Percentiles rank a stretch among this genome's conserved stretches.
phyloP scores from a whole-genome alignment of 2,329 filamentous ascomycete genomes.

The Whalleya microplaca region DNA sequence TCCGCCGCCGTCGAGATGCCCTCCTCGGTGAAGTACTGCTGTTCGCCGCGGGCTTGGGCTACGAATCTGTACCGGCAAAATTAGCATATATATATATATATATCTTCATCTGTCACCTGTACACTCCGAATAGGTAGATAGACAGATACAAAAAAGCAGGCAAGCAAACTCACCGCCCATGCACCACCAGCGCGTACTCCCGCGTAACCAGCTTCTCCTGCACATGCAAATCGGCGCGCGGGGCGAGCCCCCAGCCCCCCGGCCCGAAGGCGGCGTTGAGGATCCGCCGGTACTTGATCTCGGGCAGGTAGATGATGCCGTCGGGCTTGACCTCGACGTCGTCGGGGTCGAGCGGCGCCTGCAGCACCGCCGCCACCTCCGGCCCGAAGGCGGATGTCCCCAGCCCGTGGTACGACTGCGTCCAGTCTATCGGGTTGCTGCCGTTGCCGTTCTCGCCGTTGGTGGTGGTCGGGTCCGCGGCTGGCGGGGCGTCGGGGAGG shows the following conservation, averaged over 20 bases:
- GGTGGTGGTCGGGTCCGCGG: neutral
- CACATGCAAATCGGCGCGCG: conserved; percentile 81
- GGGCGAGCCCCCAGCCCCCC: conserved; percentile 93
- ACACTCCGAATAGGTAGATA: neutral
- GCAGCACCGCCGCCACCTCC: conserved; percentile 70
- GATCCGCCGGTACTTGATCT: conserved; percentile 96
- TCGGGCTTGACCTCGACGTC: conserved; percentile 98
- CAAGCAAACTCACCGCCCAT: conserved; percentile 71
- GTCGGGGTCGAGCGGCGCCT: conserved; percentile 65
- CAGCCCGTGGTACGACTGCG: conserved; percentile 80
- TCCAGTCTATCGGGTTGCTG: conserved; percentile 68
- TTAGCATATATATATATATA: conserved; percentile 8
- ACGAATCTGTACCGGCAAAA: conserved; percentile 67
- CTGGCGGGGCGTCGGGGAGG: conserved; percentile 34
- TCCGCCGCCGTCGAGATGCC: conserved; percentile 93
- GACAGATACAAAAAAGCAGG: neutral
- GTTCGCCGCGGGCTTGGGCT: conserved; percentile 90
- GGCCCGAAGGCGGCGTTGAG: conserved; percentile 91
- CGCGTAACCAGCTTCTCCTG: conserved; percentile 81
- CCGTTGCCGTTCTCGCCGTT: neutral
- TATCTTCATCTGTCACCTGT: neutral
- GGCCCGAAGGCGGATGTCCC: conserved; percentile 70
- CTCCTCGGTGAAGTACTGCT: conserved; percentile 88
- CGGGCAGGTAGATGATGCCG: conserved; percentile 92
- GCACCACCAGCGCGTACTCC: conserved; percentile 89